phyloP scores from a whole-genome alignment of 768 basidiomycete species.

The Chalciporus sphaerocephalus region DNA sequence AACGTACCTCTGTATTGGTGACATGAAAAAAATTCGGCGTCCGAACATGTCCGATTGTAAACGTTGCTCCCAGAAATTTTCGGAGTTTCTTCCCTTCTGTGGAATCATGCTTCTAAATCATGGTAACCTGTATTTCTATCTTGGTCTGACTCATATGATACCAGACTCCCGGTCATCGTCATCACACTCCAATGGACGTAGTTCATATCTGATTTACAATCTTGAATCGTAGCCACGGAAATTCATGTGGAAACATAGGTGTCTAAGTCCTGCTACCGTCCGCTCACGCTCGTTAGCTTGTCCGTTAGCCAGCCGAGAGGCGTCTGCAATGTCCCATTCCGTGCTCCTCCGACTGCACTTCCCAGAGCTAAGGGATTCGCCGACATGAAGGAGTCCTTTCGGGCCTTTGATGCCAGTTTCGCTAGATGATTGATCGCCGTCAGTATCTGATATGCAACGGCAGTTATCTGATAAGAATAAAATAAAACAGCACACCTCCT shows the following conservation, averaged over 20 bases:
- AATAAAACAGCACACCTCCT: background rate
- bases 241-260: too few species aligned
- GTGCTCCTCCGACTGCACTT: slow-evolving; percentile 51
- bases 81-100: too few species aligned
- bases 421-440: slow-evolving; percentile 40
- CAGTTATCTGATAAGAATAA: slow-evolving; percentile 1
- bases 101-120: too few species aligned
- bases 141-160: background rate
- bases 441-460: slow-evolving; percentile 6
- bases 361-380: slow-evolving; percentile 80
- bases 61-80: background rate
- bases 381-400: slow-evolving; percentile 76
- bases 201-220: background rate
- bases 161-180: background rate
- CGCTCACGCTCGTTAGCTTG: slow-evolving; percentile 63
- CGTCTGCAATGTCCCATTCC: slow-evolving; percentile 59
- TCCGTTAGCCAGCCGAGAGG: slow-evolving; percentile 79
- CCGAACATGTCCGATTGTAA: background rate
- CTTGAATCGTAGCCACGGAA: too few species aligned
- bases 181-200: background rate
- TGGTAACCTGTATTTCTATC: too few species aligned
- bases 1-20: slow-evolving; percentile 44
- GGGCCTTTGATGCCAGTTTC: slow-evolving; percentile 61
- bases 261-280: slow-evolving; percentile 33
- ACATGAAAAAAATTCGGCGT: slow-evolving; percentile 14